Conservation (phyloP, 768 basidiomycete species). For the Russula griseocarnosa region DNA sequence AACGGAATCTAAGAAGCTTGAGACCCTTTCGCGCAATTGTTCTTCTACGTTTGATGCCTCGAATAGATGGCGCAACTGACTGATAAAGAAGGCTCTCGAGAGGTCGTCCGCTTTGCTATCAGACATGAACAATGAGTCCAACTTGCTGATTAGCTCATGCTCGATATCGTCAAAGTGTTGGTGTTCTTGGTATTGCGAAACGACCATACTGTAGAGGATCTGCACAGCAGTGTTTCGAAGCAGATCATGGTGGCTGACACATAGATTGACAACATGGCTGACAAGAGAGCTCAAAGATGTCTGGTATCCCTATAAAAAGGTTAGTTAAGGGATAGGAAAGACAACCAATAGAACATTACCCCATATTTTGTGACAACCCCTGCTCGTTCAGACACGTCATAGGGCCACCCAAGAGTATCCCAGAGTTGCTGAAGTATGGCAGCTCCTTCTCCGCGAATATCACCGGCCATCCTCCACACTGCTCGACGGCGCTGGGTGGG, state of each 20-base stretch:
- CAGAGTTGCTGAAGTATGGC: slow-evolving; percentile 74
- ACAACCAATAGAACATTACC: slow-evolving; percentile 43
- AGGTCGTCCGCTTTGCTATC: slow-evolving; percentile 89
- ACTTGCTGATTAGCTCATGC: slow-evolving; percentile 83
- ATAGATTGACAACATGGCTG: slow-evolving; percentile 85
- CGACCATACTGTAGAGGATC: slow-evolving; percentile 93
- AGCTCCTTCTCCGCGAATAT: slow-evolving; percentile 90
- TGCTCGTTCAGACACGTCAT: slow-evolving; percentile 48
- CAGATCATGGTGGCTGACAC: slow-evolving; percentile 92
- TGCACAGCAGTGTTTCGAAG: slow-evolving; percentile 86
- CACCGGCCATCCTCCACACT: slow-evolving; percentile 94
- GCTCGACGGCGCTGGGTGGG: slow-evolving; percentile 78
- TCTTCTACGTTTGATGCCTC: slow-evolving; percentile 79
- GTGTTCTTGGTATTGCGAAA: slow-evolving; percentile 82
- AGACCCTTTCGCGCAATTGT: slow-evolving; percentile 70
- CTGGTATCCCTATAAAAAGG: slow-evolving; percentile 69
- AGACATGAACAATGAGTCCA: slow-evolving; percentile 91
- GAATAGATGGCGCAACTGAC: slow-evolving; percentile 85
- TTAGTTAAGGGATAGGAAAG: slow-evolving; percentile 17
- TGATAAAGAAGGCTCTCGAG: slow-evolving; percentile 88
- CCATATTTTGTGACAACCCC: slow-evolving; percentile 62
- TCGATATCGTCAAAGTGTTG: slow-evolving; percentile 87
- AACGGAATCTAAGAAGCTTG: slow-evolving; percentile 81
- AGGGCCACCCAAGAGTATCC: slow-evolving; percentile 80
- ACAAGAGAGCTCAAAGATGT: slow-evolving; percentile 76